Conservation (phyloP, 75 land plant genomes). For the Pinus albicaulis region DNA sequence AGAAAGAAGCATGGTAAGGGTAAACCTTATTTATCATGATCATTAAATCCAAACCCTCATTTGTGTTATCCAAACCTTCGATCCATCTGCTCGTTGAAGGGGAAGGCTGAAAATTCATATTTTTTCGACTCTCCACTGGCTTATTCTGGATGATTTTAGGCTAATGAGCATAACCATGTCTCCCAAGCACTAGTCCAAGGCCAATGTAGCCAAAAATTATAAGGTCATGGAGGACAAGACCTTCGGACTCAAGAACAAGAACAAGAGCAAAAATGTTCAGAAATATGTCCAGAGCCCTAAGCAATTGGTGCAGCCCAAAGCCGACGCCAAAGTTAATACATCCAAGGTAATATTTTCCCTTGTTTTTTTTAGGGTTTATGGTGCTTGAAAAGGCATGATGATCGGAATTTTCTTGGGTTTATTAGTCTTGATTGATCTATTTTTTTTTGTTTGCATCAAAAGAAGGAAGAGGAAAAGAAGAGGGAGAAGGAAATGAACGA, state of each 20-base stretch:
- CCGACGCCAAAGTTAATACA: constrained; percentile 49
- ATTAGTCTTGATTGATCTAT: neutral
- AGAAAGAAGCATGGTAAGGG: no score
- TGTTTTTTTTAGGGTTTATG: constrained; percentile 1
- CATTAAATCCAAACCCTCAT: no score
- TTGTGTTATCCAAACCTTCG: no score
- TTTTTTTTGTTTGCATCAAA: constrained; percentile 61
- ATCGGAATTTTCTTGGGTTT: no score
- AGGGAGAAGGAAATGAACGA: constrained; percentile 97
- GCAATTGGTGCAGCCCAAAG: constrained; percentile 82
- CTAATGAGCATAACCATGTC: constrained; percentile 50
- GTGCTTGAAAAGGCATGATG: no score
- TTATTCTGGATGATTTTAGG: no score
- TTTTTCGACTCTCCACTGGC: no score
- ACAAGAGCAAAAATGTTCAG: constrained; percentile 97
- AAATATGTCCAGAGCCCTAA: constrained; percentile 89
- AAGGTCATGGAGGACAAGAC: constrained; percentile 98
- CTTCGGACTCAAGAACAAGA: constrained; percentile 98
- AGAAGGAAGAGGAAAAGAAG: constrained; percentile 97
- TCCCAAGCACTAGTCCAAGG: constrained; percentile 83
- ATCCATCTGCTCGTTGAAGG: no score
- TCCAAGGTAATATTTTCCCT: constrained; percentile 45
- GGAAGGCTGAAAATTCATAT: no score
- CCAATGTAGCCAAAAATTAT: constrained; percentile 97
- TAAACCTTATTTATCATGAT: no score